Evolutionary conservation across 192 early-diverging fungal genomes (phyloP).

Genomic region (Coemansia sp.): DNA sequence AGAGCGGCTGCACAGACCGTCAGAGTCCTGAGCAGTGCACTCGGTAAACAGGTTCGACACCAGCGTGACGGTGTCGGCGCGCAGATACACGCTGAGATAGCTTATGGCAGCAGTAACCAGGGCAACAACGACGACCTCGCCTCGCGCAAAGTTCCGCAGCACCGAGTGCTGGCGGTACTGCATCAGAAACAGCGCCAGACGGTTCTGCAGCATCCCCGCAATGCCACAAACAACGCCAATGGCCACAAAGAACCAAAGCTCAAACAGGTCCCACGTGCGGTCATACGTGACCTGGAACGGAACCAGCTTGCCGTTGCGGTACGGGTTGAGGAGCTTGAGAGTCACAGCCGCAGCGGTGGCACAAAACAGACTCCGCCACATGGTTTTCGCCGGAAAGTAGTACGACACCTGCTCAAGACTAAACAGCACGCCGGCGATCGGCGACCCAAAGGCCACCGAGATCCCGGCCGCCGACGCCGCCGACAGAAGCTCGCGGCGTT

Average conservation of each 20-base stretch:
- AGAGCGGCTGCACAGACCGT: conserved; percentile 43
- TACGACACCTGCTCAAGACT: conserved; percentile 56
- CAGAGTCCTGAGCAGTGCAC: conserved; percentile 40
- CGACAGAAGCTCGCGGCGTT: conserved; percentile 77
- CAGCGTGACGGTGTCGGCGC: conserved; percentile 52
- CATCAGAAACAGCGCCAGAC: conserved; percentile 35
- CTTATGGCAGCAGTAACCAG: conserved; percentile 44
- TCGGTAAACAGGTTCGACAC: conserved; percentile 58
- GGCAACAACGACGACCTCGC: conserved; percentile 51
- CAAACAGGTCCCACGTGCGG: conserved; percentile 88
- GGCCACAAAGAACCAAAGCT: conserved; percentile 79
- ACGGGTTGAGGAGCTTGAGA: conserved; percentile 79
- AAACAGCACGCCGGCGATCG: conserved; percentile 82
- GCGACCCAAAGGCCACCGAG: conserved; percentile 95
- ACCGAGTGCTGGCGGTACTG: conserved; percentile 35
- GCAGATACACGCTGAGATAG: conserved; percentile 49
- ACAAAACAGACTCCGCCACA: conserved; percentile 94
- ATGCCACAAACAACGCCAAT: conserved; percentile 72
- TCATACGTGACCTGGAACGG: conserved; percentile 87
- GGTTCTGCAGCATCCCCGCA: conserved; percentile 36
- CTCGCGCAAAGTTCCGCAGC: conserved; percentile 46
- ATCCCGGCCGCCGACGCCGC: conserved; percentile 94
- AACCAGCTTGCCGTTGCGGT: conserved; percentile 78
- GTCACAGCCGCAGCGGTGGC: conserved; percentile 85
- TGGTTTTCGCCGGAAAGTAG: conserved; percentile 87